Base-by-base conservation (phyloP, 2,329 filamentous ascomycete species). In the Xylaria sp. region DNA sequence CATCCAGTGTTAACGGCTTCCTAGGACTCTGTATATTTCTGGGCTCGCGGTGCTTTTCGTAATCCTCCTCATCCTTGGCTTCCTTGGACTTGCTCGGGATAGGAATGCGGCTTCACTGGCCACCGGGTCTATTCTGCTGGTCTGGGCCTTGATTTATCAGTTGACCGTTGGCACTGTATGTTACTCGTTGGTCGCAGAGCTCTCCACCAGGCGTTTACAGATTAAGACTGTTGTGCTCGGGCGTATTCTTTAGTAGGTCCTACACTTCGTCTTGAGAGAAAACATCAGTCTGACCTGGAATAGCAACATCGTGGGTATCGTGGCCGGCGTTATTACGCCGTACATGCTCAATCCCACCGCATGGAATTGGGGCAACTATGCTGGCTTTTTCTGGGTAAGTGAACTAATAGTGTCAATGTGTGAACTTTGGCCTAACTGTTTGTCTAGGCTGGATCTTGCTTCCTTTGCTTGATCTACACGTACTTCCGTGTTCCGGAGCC, bases 201-300 rank as follows among this genome's bases (percentile, higher is more conserved):
- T 97, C 25, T 94, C 93, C 0, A 93, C 93, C 0, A 88, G 92
- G 15, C 87, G 94, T 1, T 85, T 97, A 38, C 91, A 94, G 76
- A 94, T 96, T 82, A 97, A 97, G 83, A 97, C 94, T 0, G 91
- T 97, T 25, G 94, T 96, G 0, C 86, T 97, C 1, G 93, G 92
- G 1, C 90, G 94, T 62, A 92, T 93, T 72, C 81, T 93, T 51
- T 92, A 92, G 85, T 87, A 78, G 79, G 84, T 50, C 20, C 29
- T 22, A 15, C 6, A 5, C 9, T 27, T 45, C 20, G 15, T 64
- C 57, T 11, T 17, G 5, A 11, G 15, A 50, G 11, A n/a, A 4
- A 6, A 20, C 38, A 29, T 17, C 36, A 13, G 54, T 44, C 70
- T 70, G 53, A 71, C 62, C 31, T 9, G 57, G 17, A 70, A 67